These are phyloP conservation scores for Termitomyces sp. DNA, from an alignment of 768 basidiomycete species.

Conservation along the genomic window DNA sequence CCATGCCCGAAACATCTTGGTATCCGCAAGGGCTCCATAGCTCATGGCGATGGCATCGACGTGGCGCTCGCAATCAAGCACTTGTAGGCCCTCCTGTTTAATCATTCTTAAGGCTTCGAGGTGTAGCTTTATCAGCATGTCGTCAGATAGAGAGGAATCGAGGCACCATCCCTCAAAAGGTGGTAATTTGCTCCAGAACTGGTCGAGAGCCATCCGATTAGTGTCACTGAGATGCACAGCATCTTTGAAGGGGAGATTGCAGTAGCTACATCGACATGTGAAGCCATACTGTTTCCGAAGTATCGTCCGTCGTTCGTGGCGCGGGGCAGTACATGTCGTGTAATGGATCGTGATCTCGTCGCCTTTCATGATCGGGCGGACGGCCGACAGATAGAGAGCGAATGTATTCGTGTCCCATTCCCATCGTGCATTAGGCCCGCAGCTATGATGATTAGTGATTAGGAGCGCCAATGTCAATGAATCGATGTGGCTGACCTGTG, in stretches of 20 bases:
- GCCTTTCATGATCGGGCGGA: constrained; percentile 28
- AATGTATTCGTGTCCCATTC: constrained; percentile 31
- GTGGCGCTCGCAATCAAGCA: constrained; percentile 25
- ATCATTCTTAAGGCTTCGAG: constrained; percentile 26
- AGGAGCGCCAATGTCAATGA: not conserved
- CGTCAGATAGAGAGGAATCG: constrained; percentile 21
- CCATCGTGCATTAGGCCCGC: constrained; percentile 36
- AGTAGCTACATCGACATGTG: constrained; percentile 28
- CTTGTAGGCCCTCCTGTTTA: constrained; percentile 30
- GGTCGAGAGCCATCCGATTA: constrained; percentile 22
- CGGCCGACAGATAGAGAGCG: constrained; percentile 28
- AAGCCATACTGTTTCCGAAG: constrained; percentile 27
- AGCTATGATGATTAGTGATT: constrained; percentile 20
- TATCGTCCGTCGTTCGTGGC: constrained; percentile 16
- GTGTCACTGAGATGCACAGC: constrained; percentile 23
- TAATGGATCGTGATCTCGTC: constrained; percentile 39
- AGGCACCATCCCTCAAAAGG: constrained; percentile 33
- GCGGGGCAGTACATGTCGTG: constrained; percentile 20
- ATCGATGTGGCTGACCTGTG: constrained; percentile 33
- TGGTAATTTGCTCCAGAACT: constrained; percentile 23
- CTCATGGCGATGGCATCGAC: constrained; percentile 38
- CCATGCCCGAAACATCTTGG: constrained; percentile 32
- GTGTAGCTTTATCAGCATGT: constrained; percentile 30
- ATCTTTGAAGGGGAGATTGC: constrained; percentile 14
- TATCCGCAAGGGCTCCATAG: constrained; percentile 36